A percentile compares a stretch with the other conserved stretches of the same genome.
Evolutionary conservation across 306 rosid genomes (phyloP).

Genomic region (Boehmeria nivea): DNA sequence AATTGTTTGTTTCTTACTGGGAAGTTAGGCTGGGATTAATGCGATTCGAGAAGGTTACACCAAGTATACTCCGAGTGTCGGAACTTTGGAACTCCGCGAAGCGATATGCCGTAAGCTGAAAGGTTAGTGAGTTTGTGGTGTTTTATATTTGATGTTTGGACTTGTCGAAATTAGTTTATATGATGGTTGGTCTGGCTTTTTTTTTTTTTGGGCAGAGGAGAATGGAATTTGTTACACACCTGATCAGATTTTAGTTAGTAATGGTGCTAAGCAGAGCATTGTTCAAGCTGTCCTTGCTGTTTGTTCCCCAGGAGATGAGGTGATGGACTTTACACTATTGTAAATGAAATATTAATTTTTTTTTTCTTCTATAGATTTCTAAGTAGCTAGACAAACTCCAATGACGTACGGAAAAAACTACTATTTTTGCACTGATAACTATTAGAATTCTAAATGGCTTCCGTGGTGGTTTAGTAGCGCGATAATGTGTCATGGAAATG

Average conservation of each 20-base stretch:
- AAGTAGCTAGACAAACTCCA: too few relatives aligned
- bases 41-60: conserved; percentile 88
- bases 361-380: too few relatives aligned
- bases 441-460: too few relatives aligned
- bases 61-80: conserved; percentile 78
- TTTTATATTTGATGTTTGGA: neutral
- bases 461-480: too few relatives aligned
- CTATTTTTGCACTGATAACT: too few relatives aligned
- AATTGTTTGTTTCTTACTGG: neutral
- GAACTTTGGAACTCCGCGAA: conserved; percentile 69
- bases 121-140: conserved; percentile 35
- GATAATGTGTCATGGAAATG: too few relatives aligned
- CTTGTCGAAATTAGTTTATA: too few relatives aligned
- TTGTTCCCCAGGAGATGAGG: conserved; percentile 93
- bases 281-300: conserved; percentile 80
- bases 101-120: conserved; percentile 83
- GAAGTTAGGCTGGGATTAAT: conserved; percentile 70
- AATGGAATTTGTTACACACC: conserved; percentile 72
- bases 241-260: conserved; percentile 77
- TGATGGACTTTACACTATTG: conserved; percentile 8
- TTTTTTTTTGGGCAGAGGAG: conserved; percentile 83
- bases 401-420: too few relatives aligned
- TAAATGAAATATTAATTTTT: too few relatives aligned
- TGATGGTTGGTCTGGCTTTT: neutral
- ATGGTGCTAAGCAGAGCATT: conserved; percentile 93